Percentiles rank a stretch among this genome's conserved stretches.
These are phyloP conservation scores for Starmerella kuoi DNA, from an alignment of 805 yeast species.

Conservation along the genomic window DNA sequence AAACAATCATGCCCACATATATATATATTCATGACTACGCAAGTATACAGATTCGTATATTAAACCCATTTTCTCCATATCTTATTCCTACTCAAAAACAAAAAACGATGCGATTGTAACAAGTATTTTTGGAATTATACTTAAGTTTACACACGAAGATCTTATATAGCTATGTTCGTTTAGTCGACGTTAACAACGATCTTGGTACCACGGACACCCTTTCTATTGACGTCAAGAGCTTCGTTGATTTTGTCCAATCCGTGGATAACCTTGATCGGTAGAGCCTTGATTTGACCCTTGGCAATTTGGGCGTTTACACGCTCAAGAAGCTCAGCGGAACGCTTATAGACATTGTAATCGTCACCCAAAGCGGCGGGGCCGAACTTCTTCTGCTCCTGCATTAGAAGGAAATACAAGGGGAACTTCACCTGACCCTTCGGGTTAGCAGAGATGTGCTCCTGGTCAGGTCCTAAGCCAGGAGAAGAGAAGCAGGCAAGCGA, in stretches of 20 bases:
- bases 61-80: too few species aligned
- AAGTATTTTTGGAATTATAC: too few species aligned
- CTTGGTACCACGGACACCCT: slow-evolving; percentile 23
- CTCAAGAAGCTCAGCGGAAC: slow-evolving; percentile 9
- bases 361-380: slow-evolving; percentile 17
- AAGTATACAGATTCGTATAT: too few species aligned
- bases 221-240: slow-evolving; percentile 17
- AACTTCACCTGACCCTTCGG: slow-evolving; percentile 4
- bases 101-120: too few species aligned
- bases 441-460: background rate
- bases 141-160: too few species aligned
- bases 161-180: too few species aligned
- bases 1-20: too few species aligned
- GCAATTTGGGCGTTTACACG: slow-evolving; percentile 15
- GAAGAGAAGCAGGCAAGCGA: slow-evolving; percentile 2
- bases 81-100: too few species aligned
- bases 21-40: too few species aligned
- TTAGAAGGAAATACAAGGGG: slow-evolving; percentile 17
- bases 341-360: slow-evolving; percentile 2
- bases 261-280: slow-evolving; percentile 20
- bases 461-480: slow-evolving; percentile 3
- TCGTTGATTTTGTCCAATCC: slow-evolving; percentile 22
- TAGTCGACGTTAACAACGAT: slow-evolving; percentile 17
- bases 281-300: slow-evolving; percentile 9
- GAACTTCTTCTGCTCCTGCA: slow-evolving; percentile 19